Conservation (phyloP, 1,139 yeast species). For the Debaryomyces singareniensis region DNA sequence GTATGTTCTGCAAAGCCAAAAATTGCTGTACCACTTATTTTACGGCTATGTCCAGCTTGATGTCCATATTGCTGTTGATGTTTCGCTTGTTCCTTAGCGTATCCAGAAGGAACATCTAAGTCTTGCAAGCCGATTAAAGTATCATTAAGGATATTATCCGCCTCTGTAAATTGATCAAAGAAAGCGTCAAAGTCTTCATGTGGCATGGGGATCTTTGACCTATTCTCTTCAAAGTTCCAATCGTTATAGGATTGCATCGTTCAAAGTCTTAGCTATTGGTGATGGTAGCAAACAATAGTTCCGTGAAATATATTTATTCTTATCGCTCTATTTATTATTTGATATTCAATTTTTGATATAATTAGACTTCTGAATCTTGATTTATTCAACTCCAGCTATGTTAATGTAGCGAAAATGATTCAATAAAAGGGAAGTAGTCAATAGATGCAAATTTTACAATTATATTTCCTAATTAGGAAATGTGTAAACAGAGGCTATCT, state of each 20-base stretch:
- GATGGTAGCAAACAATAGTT: not conserved
- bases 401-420: too few relatives aligned
- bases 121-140: slow-evolving; percentile 42
- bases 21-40: slow-evolving; percentile 56
- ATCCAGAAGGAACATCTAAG: slow-evolving; percentile 47
- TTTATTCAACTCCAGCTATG: too few relatives aligned
- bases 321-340: too few relatives aligned
- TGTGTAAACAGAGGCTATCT: too few relatives aligned
- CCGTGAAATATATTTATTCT: not conserved
- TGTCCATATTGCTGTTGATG: slow-evolving; percentile 5
- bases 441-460: slow-evolving; percentile 1
- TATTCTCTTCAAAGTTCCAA: slow-evolving; percentile 18
- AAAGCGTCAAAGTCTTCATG: slow-evolving; percentile 37
- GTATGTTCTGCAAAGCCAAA: slow-evolving; percentile 55
- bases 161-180: slow-evolving; percentile 28
- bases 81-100: slow-evolving; percentile 9
- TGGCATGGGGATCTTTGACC: slow-evolving; percentile 29
- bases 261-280: slow-evolving; percentile 1
- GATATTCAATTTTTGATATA: too few relatives aligned
- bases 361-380: too few relatives aligned
- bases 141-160: slow-evolving; percentile 38
- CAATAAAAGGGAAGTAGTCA: not conserved
- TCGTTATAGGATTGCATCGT: slow-evolving; percentile 29
- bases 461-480: not conserved
- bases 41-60: slow-evolving; percentile 25